These are phyloP conservation scores for Leishmania lainsoni DNA, from an alignment of 208 protist genomes.

Conservation along the genomic window DNA sequence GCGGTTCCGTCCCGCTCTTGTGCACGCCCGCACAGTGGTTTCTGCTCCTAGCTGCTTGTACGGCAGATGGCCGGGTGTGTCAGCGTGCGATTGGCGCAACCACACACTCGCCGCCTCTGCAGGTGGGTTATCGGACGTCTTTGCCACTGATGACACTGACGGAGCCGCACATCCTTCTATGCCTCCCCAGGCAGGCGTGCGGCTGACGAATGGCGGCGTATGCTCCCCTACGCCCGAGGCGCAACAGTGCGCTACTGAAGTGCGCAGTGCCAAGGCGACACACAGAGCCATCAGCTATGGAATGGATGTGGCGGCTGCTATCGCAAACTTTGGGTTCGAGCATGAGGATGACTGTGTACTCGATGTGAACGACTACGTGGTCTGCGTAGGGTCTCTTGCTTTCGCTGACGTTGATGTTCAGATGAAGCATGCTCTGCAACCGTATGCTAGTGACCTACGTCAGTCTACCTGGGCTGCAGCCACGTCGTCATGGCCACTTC, in stretches of 20 bases:
- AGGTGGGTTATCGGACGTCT: too few relatives aligned
- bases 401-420: constrained; percentile 50
- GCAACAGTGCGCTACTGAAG: not conserved
- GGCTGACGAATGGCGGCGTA: too few relatives aligned
- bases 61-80: not conserved
- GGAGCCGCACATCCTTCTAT: not conserved
- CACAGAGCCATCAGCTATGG: not conserved
- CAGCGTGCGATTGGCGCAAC: not conserved
- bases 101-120: not conserved
- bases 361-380: constrained; percentile 57
- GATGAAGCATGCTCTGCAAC: constrained; percentile 10
- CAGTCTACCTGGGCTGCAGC: constrained; percentile 19
- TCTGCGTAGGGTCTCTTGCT: constrained; percentile 44
- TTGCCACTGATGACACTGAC: not conserved
- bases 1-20: constrained; percentile 3
- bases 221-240: not conserved
- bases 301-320: not conserved
- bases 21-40: too few relatives aligned
- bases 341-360: constrained; percentile 2
- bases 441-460: constrained; percentile 10
- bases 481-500: constrained; percentile 5
- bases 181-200: not conserved
- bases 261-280: too few relatives aligned
- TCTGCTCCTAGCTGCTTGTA: not conserved
- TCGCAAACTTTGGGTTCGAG: not conserved